Conservation (phyloP, 371 early-diverging fungal species). For the Mucor circinelloides region DNA sequence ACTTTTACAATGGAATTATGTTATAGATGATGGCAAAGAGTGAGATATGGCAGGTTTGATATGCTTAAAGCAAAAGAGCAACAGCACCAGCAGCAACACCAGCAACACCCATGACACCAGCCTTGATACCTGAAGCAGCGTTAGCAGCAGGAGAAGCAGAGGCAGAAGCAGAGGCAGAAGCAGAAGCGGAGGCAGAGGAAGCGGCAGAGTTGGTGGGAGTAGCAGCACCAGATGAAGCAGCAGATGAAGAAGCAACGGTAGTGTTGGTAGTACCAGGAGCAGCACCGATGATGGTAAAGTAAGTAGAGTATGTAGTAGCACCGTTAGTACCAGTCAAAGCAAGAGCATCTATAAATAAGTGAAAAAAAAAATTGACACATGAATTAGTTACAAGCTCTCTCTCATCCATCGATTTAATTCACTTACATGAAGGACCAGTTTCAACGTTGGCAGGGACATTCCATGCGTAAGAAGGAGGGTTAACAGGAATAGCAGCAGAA, state of each 20-base stretch:
- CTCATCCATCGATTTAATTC: neutral
- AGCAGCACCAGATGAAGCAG: neutral
- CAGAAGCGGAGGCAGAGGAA: neutral
- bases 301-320: conserved; percentile 35
- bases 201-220: conserved; percentile 4
- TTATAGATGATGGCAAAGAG: neutral
- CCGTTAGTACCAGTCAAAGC: conserved; percentile 35
- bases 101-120: conserved; percentile 24
- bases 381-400: neutral
- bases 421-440: conserved; percentile 37
- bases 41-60: no score
- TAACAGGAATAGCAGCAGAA: conserved; percentile 28
- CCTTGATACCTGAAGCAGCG: conserved; percentile 16
- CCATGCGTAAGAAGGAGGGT: conserved; percentile 29
- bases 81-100: neutral
- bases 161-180: conserved; percentile 9
- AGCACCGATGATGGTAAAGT: conserved; percentile 41
- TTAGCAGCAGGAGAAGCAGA: neutral
- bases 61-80: conserved; percentile 4
- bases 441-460: conserved; percentile 29
- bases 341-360: conserved; percentile 30
- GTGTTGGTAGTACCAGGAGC: conserved; percentile 14
- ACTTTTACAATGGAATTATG: neutral
- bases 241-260: neutral
- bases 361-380: neutral